phyloP scores from a whole-genome alignment of 331 rosid genomes.

The Rosa hybrid region DNA sequence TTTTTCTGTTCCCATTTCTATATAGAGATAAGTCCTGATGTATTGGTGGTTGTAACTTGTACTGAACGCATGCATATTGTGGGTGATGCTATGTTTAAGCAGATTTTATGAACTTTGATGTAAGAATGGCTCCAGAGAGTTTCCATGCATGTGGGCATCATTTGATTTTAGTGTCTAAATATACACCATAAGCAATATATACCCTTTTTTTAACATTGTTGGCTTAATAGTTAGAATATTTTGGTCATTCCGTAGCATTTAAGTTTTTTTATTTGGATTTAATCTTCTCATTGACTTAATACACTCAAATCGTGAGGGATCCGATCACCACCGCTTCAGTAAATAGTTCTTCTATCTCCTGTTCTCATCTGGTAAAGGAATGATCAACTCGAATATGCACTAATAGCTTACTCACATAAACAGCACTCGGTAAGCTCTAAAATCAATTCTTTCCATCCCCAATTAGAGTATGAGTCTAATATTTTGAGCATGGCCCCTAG shows the following conservation, averaged over 20 bases:
- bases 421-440: background rate
- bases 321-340: background rate
- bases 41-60: background rate
- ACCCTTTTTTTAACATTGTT: background rate
- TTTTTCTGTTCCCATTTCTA: background rate
- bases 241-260: background rate
- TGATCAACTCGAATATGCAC: background rate
- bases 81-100: background rate
- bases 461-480: background rate
- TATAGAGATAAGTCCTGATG: background rate
- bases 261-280: background rate
- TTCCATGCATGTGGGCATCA: conserved; percentile 1
- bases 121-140: background rate
- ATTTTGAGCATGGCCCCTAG: background rate
- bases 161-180: background rate
- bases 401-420: background rate
- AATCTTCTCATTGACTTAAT: background rate
- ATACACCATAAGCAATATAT: background rate
- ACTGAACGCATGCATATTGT: background rate
- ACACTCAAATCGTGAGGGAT: background rate
- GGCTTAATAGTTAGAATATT: background rate
- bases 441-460: background rate
- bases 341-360: background rate
- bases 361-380: background rate
- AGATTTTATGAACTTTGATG: background rate